Percentiles rank a stretch among this genome's conserved stretches.
These are phyloP conservation scores for Xylaria hypoxylon DNA, from an alignment of 2,329 filamentous ascomycete species.

Conservation along the genomic window DNA sequence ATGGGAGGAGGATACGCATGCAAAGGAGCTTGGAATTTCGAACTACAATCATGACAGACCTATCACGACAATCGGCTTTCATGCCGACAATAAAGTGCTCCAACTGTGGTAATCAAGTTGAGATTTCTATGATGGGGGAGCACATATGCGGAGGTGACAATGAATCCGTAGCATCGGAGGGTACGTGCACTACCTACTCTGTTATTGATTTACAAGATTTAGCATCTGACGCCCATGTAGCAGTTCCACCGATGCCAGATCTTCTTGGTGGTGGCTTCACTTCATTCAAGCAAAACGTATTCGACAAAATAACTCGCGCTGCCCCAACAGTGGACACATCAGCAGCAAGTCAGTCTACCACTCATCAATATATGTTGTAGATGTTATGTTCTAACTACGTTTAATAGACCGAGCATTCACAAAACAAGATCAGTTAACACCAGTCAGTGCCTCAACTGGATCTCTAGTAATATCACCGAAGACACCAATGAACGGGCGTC, in stretches of 20 bases:
- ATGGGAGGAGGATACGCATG: conserved; percentile 34
- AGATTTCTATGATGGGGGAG: conserved; percentile 87
- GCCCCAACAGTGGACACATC: conserved; percentile 67
- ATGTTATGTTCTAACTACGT: conserved; percentile 49
- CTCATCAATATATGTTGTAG: background rate
- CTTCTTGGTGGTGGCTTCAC: conserved; percentile 54
- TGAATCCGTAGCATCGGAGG: conserved; percentile 57
- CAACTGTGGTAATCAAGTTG: conserved; percentile 79
- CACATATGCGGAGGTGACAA: conserved; percentile 73
- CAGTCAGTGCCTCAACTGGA: conserved; percentile 69
- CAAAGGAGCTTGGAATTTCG: conserved; percentile 19
- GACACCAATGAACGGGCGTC: conserved; percentile 63
- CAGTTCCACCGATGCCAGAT: conserved; percentile 46
- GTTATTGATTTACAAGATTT: background rate
- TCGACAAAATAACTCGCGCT: conserved; percentile 57
- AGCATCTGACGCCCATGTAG: conserved; percentile 42
- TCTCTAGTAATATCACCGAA: conserved; percentile 73
- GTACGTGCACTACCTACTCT: conserved; percentile 48
- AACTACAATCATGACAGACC: conserved; percentile 57
- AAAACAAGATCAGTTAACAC: conserved; percentile 70
- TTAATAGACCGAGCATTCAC: conserved; percentile 64
- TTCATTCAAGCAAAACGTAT: conserved; percentile 53
- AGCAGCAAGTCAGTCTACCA: conserved; percentile 65
- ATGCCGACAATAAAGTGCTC: conserved; percentile 91
- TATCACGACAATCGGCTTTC: conserved; percentile 73